Evolutionary conservation across 2,329 filamentous ascomycete species (phyloP).

Genomic region (Cladophialophora psammophila): DNA sequence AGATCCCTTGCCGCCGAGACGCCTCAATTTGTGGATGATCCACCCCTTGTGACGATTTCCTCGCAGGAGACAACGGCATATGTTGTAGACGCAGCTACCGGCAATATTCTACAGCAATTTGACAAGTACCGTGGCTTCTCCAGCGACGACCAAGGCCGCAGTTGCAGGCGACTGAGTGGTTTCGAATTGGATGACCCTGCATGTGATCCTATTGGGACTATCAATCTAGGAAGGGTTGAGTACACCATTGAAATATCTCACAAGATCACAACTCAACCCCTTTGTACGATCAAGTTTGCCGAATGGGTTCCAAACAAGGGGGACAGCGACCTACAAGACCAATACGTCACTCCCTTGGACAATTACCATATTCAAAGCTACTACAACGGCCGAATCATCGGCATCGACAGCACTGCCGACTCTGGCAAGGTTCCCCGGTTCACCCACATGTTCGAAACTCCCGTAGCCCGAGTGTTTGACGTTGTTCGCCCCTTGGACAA

Average conservation of each 20-base stretch:
- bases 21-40: slow-evolving; percentile 74
- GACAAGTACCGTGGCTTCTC: slow-evolving; percentile 53
- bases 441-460: slow-evolving; percentile 73
- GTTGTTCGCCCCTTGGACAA: slow-evolving; percentile 76
- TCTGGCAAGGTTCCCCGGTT: slow-evolving; percentile 57
- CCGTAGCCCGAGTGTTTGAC: slow-evolving; percentile 88
- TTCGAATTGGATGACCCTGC: slow-evolving; percentile 69
- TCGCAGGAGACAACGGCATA: slow-evolving; percentile 90
- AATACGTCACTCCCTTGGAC: slow-evolving; percentile 82
- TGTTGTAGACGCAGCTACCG: slow-evolving; percentile 85
- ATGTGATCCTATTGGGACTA: slow-evolving; percentile 79
- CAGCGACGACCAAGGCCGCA: slow-evolving; percentile 58
- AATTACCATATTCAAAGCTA: slow-evolving; percentile 87
- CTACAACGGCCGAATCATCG: slow-evolving; percentile 83
- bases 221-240: slow-evolving; percentile 84
- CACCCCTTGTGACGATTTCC: slow-evolving; percentile 85
- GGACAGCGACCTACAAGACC: slow-evolving; percentile 83
- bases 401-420: slow-evolving; percentile 71
- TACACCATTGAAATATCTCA: slow-evolving; percentile 89
- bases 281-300: slow-evolving; percentile 89
- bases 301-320: slow-evolving; percentile 95
- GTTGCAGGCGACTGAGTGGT: slow-evolving; percentile 74
- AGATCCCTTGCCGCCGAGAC: slow-evolving; percentile 87
- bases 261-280: slow-evolving; percentile 72
- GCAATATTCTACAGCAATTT: slow-evolving; percentile 82